Conservation (phyloP, 1,139 yeast species). For the Magnusiomyces clavatus region DNA sequence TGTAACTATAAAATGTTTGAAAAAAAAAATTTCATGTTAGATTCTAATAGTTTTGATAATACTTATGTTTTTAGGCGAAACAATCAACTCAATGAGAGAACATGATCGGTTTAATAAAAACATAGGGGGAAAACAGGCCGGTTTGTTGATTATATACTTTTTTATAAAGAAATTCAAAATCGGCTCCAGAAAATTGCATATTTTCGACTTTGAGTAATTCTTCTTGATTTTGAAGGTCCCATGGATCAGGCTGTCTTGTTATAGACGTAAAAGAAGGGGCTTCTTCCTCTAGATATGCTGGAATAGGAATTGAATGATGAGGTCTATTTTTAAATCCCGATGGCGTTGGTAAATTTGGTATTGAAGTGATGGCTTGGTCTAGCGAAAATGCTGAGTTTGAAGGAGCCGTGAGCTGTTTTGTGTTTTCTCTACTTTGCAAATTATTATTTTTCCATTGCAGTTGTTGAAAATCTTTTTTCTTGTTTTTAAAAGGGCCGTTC, state of each 20-base stretch:
- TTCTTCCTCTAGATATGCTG: constrained; percentile 6
- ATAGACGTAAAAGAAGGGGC: constrained; percentile 6
- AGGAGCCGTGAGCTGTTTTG: too few species aligned
- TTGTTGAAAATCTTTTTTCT: constrained; percentile 10
- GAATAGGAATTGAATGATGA: constrained; percentile 5
- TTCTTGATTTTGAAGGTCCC: constrained; percentile 53
- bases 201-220: constrained; percentile 40
- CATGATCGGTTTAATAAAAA: constrained; percentile 1
- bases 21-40: background rate
- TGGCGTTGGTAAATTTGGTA: constrained; percentile 14
- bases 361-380: constrained; percentile 4
- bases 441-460: background rate
- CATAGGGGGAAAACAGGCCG: background rate
- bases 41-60: background rate
- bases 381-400: background rate
- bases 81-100: background rate
- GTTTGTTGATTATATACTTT: background rate
- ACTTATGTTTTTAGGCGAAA: background rate
- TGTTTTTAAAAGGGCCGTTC: constrained; percentile 1
- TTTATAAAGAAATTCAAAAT: constrained; percentile 47
- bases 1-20: constrained; percentile 37
- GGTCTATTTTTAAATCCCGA: constrained; percentile 11
- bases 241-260: constrained; percentile 25
- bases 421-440: too few species aligned
- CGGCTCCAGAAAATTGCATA: constrained; percentile 29